Conservation (phyloP, 768 basidiomycete genomes). For the Suillus hirtellus region DNA sequence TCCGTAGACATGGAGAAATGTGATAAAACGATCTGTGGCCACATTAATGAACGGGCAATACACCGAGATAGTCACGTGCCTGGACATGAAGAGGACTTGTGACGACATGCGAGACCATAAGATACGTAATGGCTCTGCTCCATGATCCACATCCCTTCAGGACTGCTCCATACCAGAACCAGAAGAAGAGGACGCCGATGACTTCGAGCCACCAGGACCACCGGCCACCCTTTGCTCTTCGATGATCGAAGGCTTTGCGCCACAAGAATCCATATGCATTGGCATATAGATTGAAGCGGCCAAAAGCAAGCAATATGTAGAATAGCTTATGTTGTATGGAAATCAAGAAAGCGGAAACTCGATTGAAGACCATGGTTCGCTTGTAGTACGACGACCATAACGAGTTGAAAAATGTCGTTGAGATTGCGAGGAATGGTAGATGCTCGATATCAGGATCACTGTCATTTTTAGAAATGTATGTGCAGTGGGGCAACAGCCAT, state of each 20-base stretch:
- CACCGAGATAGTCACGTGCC: constrained; percentile 45
- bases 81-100: constrained; percentile 95
- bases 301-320: constrained; percentile 87
- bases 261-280: constrained; percentile 80
- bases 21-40: constrained; percentile 83
- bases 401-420: constrained; percentile 80
- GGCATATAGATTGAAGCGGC: constrained; percentile 92
- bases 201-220: constrained; percentile 85
- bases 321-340: constrained; percentile 89
- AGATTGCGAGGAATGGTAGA: constrained; percentile 93
- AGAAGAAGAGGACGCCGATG: constrained; percentile 76
- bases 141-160: constrained; percentile 72
- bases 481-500: background rate
- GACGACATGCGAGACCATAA: constrained; percentile 81
- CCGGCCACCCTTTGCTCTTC: constrained; percentile 62
- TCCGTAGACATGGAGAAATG: constrained; percentile 95
- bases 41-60: background rate
- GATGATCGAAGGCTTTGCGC: constrained; percentile 62
- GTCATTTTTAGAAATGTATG: constrained; percentile 2
- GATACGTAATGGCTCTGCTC: constrained; percentile 67
- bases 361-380: constrained; percentile 79
- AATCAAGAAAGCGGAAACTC: constrained; percentile 62
- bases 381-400: constrained; percentile 96
- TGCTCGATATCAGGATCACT: constrained; percentile 87
- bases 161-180: constrained; percentile 80